Percentiles rank a stretch among this genome's conserved stretches.
Evolutionary conservation across 345 rosid species (phyloP).

Genomic region (Arabidopsis arenosa): DNA sequence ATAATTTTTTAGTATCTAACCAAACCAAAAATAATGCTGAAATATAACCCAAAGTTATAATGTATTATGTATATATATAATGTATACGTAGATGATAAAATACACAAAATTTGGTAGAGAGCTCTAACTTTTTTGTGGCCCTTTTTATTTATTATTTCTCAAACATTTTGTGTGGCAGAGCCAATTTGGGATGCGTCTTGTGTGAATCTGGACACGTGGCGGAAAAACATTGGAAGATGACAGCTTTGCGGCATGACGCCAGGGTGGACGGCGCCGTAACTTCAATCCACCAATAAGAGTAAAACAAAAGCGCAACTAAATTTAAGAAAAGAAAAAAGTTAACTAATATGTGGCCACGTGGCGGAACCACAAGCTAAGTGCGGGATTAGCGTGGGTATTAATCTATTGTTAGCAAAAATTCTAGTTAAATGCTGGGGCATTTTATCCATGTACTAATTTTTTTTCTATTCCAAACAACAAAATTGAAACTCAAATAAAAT

Average conservation of each 20-base stretch:
- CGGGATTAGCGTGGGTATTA: slow-evolving; percentile 33
- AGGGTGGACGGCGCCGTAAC: slow-evolving; percentile 43
- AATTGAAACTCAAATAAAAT: not conserved
- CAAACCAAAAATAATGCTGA: not conserved
- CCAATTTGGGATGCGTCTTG: slow-evolving; percentile 14
- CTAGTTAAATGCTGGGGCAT: not conserved
- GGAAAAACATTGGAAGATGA: slow-evolving; percentile 18
- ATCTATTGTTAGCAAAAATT: not conserved
- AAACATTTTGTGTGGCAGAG: slow-evolving; percentile 38
- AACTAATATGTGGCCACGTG: slow-evolving; percentile 31
- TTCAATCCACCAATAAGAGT: slow-evolving; percentile 27
- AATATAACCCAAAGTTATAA: not conserved
- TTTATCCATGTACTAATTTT: not conserved
- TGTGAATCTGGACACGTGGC: slow-evolving; percentile 34
- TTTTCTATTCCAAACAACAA: not conserved
- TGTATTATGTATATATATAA: not conserved
- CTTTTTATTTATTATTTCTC: slow-evolving; percentile 17
- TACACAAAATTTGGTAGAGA: slow-evolving; percentile 5
- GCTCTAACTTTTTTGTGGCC: not conserved
- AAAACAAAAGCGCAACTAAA: not conserved
- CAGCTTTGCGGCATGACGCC: slow-evolving; percentile 42
- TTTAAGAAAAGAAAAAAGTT: not conserved
- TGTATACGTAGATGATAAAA: not conserved
- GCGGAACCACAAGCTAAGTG: slow-evolving; percentile 27
- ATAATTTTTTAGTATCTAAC: not conserved